Conservation (phyloP, 192 early-diverging fungal genomes). For the Coemansia sp. region DNA sequence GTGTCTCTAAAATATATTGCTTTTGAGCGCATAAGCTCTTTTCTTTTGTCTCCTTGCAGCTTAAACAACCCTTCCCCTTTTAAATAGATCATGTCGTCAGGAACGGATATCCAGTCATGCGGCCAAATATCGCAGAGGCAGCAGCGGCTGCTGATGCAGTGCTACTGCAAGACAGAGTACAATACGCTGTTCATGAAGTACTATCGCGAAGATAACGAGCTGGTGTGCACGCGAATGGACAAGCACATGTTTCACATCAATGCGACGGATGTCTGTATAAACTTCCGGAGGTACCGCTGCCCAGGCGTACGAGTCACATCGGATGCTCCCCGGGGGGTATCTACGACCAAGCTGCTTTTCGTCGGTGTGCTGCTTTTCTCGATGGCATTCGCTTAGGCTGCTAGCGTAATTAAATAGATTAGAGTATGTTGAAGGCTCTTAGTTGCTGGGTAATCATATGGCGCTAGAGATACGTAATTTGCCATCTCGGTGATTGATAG, state of each 20-base stretch:
- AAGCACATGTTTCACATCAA: slow-evolving; percentile 15
- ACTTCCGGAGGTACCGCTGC: slow-evolving; percentile 24
- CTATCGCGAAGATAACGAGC: slow-evolving; percentile 3
- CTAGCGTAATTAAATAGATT: neutral
- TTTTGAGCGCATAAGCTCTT: neutral
- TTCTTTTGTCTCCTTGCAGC: neutral
- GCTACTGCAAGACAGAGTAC: slow-evolving; percentile 36
- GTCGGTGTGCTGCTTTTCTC: slow-evolving; percentile 8
- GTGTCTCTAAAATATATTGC: no score
- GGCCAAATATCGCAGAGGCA: slow-evolving; percentile 23
- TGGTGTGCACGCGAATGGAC: slow-evolving; percentile 33
- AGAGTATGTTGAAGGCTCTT: neutral
- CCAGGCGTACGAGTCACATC: slow-evolving; percentile 15
- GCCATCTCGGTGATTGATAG: no score
- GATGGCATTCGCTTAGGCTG: neutral
- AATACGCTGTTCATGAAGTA: slow-evolving; percentile 39
- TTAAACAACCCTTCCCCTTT: neutral
- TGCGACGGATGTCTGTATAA: slow-evolving; percentile 20
- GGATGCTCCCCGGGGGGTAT: neutral
- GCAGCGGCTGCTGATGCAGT: slow-evolving; percentile 39
- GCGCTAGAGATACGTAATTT: no score
- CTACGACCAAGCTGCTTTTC: slow-evolving; percentile 10
- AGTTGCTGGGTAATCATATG: no score
- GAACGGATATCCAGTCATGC: slow-evolving; percentile 21
- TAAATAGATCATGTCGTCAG: neutral